Percentiles rank a stretch among this genome's conserved stretches.
phyloP scores from a whole-genome alignment of 257 asterid genomes.

The Solanum lignicaule region DNA sequence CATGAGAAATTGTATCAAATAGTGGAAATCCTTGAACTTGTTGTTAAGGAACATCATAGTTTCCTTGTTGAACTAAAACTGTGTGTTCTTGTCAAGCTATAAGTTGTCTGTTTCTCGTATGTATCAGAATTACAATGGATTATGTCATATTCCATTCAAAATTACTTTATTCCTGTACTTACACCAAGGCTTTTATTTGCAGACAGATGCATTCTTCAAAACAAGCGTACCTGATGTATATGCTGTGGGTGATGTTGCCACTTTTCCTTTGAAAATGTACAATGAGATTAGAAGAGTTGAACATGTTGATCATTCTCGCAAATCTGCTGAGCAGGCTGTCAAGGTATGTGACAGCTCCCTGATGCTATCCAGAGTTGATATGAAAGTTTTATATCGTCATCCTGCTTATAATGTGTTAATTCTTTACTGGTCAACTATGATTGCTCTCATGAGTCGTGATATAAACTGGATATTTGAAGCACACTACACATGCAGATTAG shows the following conservation, averaged over 20 bases:
- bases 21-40: neutral
- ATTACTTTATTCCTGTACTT: neutral
- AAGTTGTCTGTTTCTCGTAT: neutral
- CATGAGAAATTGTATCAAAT: neutral
- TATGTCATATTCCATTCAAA: neutral
- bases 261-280: conserved; percentile 83
- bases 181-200: conserved; percentile 22
- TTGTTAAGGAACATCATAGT: neutral
- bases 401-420: neutral
- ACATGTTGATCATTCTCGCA: conserved; percentile 92
- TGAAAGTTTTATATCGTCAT: neutral
- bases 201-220: conserved; percentile 85
- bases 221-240: conserved; percentile 68
- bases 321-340: conserved; percentile 95
- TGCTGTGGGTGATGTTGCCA: conserved; percentile 96
- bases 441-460: neutral
- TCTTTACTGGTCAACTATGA: neutral
- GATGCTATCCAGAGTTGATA: neutral
- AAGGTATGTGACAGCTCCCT: conserved; percentile 36
- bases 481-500: neutral
- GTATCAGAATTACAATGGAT: neutral
- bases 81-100: neutral
- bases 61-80: neutral
- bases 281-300: conserved; percentile 79
- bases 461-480: neutral